Evolutionary conservation across 306 rosid species (phyloP), one percentile per base, ranked within the genome.

Genomic region (Abrus precatorius): DNA sequence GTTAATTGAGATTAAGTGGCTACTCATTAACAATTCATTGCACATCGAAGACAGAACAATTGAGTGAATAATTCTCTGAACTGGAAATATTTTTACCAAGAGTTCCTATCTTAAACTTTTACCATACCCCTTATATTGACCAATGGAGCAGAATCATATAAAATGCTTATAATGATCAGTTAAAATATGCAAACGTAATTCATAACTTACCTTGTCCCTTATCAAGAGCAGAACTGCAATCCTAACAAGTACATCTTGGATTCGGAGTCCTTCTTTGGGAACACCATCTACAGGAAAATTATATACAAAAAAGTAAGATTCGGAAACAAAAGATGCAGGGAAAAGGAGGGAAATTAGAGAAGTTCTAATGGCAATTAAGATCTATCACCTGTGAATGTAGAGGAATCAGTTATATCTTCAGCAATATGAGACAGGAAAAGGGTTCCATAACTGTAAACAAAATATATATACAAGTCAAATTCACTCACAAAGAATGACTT

Each of bases 211-310:
- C 84, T 93, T 93, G 74, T 93, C 93, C 84, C 88, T 87, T 79
- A 96, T 78, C 82, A 93, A 75, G 59, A 89, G 86, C 74, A 96
- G 82, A 77, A 80, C 90, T 63, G 99, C 96, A 82, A 96, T 89
- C 77, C 99, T 90, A 83, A 92, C 94, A 45, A 96, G 96, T 45
- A 96, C 99, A 57, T 96, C 99, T 72, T 72, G 90, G 84, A 93
- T 90, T 78, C 98, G 87, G 59, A 96, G 96, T 74, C 99, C 99
- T 78, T 96, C 99, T 84, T 95, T 96, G 27, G 99, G 99, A 81
- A 96, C 99, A 53, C 99, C 99, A 74, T 96, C 99, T 96, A 69
- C 83, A 87, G 56, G 73, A 49, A 75, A 81, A 87, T 81, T 40
- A 80, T 61, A 52, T 56, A 77, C 47, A 72, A 49, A 20, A 20